Conservation (phyloP, 2,329 filamentous ascomycete species). For the Colletotrichum sp. region DNA sequence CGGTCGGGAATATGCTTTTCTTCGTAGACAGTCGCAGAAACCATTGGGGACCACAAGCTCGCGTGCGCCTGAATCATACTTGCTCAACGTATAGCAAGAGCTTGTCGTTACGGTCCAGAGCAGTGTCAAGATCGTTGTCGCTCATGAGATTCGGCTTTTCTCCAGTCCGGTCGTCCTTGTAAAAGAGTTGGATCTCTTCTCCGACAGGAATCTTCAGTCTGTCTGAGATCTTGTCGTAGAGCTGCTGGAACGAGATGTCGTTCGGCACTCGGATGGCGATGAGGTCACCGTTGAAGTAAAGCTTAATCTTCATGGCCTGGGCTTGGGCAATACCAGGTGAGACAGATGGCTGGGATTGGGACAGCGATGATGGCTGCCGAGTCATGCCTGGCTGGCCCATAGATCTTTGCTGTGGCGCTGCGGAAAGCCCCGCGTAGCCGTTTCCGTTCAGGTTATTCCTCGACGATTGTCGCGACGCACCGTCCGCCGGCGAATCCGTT, state of each 20-base stretch:
- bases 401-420: constrained; percentile 43
- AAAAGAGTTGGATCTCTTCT: constrained; percentile 80
- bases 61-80: constrained; percentile 35
- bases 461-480: constrained; percentile 69
- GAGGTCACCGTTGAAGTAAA: constrained; percentile 90
- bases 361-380: constrained; percentile 51
- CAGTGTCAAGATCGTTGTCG: constrained; percentile 81
- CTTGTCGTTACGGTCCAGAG: constrained; percentile 85
- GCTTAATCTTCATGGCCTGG: constrained; percentile 86
- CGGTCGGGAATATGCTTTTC: constrained; percentile 9
- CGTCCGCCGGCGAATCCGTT: constrained; percentile 63
- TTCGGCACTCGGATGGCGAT: constrained; percentile 89
- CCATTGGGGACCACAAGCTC: not conserved
- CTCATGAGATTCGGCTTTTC: constrained; percentile 77
- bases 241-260: constrained; percentile 77
- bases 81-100: constrained; percentile 76
- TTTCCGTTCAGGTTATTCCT: constrained; percentile 65
- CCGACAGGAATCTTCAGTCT: constrained; percentile 74
- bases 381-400: constrained; percentile 44
- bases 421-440: constrained; percentile 58
- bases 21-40: not conserved
- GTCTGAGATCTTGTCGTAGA: constrained; percentile 85
- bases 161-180: constrained; percentile 82
- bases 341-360: constrained; percentile 62
- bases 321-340: constrained; percentile 52